A percentile compares a stretch with the other conserved stretches of the same genome.
Conservation (phyloP, 805 yeast species). For the Metschnikowia sp. region DNA sequence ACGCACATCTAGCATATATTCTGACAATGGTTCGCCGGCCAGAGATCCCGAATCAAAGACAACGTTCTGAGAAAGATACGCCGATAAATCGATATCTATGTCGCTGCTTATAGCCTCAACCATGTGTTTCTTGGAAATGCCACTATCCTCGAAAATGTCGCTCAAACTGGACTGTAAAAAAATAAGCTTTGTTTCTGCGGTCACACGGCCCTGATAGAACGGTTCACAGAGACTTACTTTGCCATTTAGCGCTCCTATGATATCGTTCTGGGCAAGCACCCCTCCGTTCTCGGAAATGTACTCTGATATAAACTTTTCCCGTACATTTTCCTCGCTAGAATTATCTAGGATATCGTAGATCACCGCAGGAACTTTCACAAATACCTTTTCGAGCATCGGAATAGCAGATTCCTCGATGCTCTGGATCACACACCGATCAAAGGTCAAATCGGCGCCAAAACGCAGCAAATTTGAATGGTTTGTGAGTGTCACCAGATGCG, state of each 20-base stretch:
- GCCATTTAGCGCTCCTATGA: constrained; percentile 45
- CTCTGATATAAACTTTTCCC: constrained; percentile 28
- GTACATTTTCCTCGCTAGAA: constrained; percentile 30
- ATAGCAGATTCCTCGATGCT: constrained; percentile 32
- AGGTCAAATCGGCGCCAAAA: constrained; percentile 39
- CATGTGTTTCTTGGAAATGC: not conserved
- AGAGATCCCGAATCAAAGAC: constrained; percentile 12
- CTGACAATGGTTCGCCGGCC: not conserved
- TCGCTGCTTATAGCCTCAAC: not conserved
- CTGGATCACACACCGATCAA: constrained; percentile 37
- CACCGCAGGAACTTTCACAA: constrained; percentile 44
- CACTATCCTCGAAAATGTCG: not conserved
- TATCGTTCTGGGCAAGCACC: constrained; percentile 41
- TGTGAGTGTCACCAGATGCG: constrained; percentile 34
- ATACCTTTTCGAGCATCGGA: constrained; percentile 41
- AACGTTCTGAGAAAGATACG: constrained; percentile 30
- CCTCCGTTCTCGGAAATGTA: constrained; percentile 22
- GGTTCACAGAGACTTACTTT: constrained; percentile 66
- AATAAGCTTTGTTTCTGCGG: constrained; percentile 48
- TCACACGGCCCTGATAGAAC: constrained; percentile 59
- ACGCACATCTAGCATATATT: constrained; percentile 20
- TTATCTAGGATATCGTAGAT: constrained; percentile 34
- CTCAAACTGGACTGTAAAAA: constrained; percentile 36
- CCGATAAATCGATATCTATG: constrained; percentile 28
- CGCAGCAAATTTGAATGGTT: constrained; percentile 34